Percentiles rank a stretch among this genome's conserved stretches.
Evolutionary conservation across 2,329 filamentous ascomycete genomes (phyloP).

Genomic region (Cladophialophora carrionii): DNA sequence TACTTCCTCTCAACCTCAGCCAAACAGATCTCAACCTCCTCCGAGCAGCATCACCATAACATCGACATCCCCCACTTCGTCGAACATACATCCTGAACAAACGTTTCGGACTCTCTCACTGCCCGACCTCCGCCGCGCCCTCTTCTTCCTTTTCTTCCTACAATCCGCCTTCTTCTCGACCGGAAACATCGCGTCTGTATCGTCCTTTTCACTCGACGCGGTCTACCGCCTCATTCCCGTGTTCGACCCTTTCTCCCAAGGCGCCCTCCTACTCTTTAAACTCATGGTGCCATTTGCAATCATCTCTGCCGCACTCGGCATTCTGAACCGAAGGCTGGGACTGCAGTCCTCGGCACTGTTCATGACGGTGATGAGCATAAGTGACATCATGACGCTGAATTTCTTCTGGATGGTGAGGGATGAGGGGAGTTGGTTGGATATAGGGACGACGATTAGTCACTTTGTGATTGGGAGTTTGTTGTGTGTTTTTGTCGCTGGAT

Average conservation of each 20-base stretch:
- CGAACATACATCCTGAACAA: conserved; percentile 39
- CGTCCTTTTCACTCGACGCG: conserved; percentile 89
- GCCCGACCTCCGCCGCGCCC: conserved; percentile 80
- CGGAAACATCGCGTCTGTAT: conserved; percentile 91
- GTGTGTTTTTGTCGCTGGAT: conserved; percentile 83
- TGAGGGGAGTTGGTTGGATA: conserved; percentile 96
- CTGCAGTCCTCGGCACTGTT: conserved; percentile 88
- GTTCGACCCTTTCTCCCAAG: conserved; percentile 92
- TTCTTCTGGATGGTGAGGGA: conserved; percentile 99
- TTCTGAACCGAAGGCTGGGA: conserved; percentile 80
- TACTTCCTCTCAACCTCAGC: conserved; percentile 35
- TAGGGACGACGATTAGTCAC: conserved; percentile 93
- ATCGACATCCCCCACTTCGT: conserved; percentile 40
- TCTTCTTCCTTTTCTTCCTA: conserved; percentile 94
- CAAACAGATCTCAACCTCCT: conserved; percentile 18
- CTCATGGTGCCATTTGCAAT: conserved; percentile 90
- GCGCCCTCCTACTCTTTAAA: conserved; percentile 82
- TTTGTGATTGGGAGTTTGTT: conserved; percentile 89
- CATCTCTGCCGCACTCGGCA: conserved; percentile 90
- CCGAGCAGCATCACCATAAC: conserved; percentile 32
- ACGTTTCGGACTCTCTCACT: conserved; percentile 71
- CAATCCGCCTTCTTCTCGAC: conserved; percentile 97
- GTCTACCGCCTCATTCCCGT: conserved; percentile 85
- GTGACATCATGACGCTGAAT: conserved; percentile 87
- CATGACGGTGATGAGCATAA: conserved; percentile 90